phyloP scores from a whole-genome alignment of 1,284 basidiomycete species.

The Ceratobasidium papillatum region DNA sequence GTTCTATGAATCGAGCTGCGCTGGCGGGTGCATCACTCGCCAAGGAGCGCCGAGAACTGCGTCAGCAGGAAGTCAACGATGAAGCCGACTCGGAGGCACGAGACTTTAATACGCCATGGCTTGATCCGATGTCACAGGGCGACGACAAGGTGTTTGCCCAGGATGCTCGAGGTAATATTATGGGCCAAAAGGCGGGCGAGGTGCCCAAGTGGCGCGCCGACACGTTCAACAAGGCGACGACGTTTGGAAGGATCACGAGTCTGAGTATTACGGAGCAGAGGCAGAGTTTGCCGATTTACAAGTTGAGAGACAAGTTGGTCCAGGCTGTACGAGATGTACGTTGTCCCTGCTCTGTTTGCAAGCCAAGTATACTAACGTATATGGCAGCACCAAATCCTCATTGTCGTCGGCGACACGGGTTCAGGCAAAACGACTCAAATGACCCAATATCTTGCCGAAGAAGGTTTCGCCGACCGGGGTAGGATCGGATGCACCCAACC shows the following conservation, averaged over 20 bases:
- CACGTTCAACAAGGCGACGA: constrained; percentile 96
- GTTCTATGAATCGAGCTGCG: constrained; percentile 94
- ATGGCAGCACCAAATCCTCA: constrained; percentile 88
- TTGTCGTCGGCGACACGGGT: constrained; percentile 94
- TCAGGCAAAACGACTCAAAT: constrained; percentile 95
- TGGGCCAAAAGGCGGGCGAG: constrained; percentile 83
- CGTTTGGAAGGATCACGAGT: constrained; percentile 90
- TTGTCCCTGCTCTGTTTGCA: constrained; percentile 45
- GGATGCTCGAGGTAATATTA: constrained; percentile 84
- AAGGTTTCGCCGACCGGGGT: constrained; percentile 85
- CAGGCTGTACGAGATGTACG: constrained; percentile 89
- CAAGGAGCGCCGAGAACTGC: constrained; percentile 93
- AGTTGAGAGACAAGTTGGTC: constrained; percentile 90
- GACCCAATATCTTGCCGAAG: constrained; percentile 92
- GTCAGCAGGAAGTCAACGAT: constrained; percentile 95
- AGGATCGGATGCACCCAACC: constrained; percentile 98
- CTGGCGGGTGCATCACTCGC: constrained; percentile 92
- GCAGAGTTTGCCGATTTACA: constrained; percentile 92
- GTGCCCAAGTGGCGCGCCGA: constrained; percentile 92
- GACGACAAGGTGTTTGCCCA: constrained; percentile 91
- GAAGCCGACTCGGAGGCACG: constrained; percentile 91
- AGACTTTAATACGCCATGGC: constrained; percentile 95
- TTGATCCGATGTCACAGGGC: constrained; percentile 96
- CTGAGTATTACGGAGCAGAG: constrained; percentile 95
- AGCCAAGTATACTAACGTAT: constrained; percentile 47